Evolutionary conservation across 805 yeast genomes (phyloP), one percentile per base, ranked within the genome.

Genomic region (Candida germanica): DNA sequence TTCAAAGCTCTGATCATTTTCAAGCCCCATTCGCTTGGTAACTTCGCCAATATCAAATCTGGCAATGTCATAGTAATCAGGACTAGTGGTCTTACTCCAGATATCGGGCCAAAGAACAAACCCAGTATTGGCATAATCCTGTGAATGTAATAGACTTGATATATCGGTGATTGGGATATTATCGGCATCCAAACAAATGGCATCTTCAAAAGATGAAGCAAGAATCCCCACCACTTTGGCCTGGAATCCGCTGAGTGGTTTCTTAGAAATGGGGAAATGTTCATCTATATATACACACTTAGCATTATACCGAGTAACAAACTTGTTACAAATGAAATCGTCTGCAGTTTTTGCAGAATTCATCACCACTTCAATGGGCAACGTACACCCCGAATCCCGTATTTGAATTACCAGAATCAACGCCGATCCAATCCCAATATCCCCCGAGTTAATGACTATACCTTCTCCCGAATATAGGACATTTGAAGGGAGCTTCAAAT

Each of bases 51-150:
- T 31, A 11, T 47, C 44, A 24, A 61, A 40, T 17, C 64, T 46
- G 5, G 62, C 59, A 26, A 63, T 52, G 5, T 60, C 57, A 39
- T 63, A 63, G 39, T 44, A 63, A 6, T 47, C 25, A 8, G 67
- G 64, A 16, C 65, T 58, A 2, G 57, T 53, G 8, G 56, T 50
- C 43, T 56, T 56, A 22, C 56, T 62, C 64, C 64, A 59, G 24
- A 53, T 40, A 38, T 61, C 64, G 1, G 68, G 69, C 66, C 67
- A 64, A 28, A 64, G 36, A 10, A 64, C 35, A 43, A 56, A 60
- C 17, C 53, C 51, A 1, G 58, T 48, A 11, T 50, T 31, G 17
- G 52, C 31, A 38, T 47, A 63, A 6, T 58, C 53, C 22, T 51
- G 53, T 10, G 53, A 28, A 22, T 47, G 35, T 8, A 64, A 33